Evolutionary conservation across 1,284 basidiomycete species (phyloP).

Genomic region (Xerocomus amazonicus): DNA sequence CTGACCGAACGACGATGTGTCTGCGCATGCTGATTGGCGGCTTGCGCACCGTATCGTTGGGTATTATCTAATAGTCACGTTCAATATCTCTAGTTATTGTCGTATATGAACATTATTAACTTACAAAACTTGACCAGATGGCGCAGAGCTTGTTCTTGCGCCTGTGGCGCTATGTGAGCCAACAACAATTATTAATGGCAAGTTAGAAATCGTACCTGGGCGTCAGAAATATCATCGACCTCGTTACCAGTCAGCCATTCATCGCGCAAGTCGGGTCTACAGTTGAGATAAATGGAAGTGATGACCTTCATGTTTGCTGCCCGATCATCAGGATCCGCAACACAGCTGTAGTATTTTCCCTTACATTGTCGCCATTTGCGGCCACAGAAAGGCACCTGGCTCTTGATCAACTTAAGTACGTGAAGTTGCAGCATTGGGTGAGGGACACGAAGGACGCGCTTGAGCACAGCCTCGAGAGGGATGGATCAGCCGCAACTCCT

Average conservation of each 20-base stretch:
- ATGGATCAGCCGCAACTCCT: constrained; percentile 9
- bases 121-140: constrained; percentile 93
- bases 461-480: constrained; percentile 77
- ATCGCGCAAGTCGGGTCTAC: constrained; percentile 92
- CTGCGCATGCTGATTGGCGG: constrained; percentile 50
- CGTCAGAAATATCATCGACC: constrained; percentile 85
- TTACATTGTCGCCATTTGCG: constrained; percentile 96
- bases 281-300: constrained; percentile 97
- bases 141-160: constrained; percentile 95
- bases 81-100: constrained; percentile 1
- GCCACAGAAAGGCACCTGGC: constrained; percentile 97
- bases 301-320: constrained; percentile 99
- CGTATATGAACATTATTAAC: constrained; percentile 24
- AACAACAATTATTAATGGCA: neutral
- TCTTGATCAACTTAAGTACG: constrained; percentile 97
- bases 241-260: constrained; percentile 97
- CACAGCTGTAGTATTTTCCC: constrained; percentile 20
- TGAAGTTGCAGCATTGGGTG: constrained; percentile 95
- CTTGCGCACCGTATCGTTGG: constrained; percentile 71
- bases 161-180: constrained; percentile 45
- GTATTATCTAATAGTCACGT: constrained; percentile 58
- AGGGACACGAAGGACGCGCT: constrained; percentile 89
- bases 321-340: constrained; percentile 15
- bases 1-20: constrained; percentile 73
- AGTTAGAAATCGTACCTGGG: constrained; percentile 48